Conservation (phyloP, 2,329 filamentous ascomycete species). For the Paramyrothecium roridum region DNA sequence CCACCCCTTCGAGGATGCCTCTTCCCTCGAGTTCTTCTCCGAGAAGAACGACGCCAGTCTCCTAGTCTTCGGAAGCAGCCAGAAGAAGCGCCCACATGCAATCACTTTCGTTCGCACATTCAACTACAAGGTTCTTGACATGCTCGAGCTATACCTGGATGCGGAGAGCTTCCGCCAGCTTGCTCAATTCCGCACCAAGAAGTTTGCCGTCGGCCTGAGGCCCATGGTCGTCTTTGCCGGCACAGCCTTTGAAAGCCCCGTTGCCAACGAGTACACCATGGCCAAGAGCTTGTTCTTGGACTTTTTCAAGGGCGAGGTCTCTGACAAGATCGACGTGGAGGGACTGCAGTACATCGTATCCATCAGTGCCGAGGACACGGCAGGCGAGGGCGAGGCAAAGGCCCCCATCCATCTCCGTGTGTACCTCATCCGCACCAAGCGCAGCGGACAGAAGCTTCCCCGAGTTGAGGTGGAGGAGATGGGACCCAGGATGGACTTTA, state of each 20-base stretch:
- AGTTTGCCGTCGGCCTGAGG: constrained; percentile 76
- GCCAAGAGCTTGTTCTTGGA: constrained; percentile 86
- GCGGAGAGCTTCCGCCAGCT: constrained; percentile 67
- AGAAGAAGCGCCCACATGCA: constrained; percentile 93
- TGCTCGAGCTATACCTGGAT: constrained; percentile 87
- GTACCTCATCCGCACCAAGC: constrained; percentile 84
- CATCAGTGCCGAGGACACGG: constrained; percentile 69
- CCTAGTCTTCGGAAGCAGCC: constrained; percentile 78
- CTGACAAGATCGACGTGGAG: constrained; percentile 86
- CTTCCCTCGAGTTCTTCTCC: constrained; percentile 89
- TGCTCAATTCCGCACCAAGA: constrained; percentile 72
- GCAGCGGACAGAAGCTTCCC: constrained; percentile 81
- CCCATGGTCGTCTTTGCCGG: constrained; percentile 92
- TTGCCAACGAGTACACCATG: constrained; percentile 75
- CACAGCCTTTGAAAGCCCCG: constrained; percentile 79
- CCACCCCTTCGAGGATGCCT: constrained; percentile 88
- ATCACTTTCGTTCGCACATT: constrained; percentile 83
- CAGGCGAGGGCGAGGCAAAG: constrained; percentile 41
- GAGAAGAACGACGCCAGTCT: constrained; percentile 93
- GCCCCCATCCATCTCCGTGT: constrained; percentile 67
- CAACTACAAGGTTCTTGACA: constrained; percentile 84
- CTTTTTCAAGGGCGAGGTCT: constrained; percentile 77
- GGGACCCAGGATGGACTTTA: constrained; percentile 89
- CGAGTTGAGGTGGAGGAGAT: constrained; percentile 94
- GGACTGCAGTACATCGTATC: constrained; percentile 89